These are phyloP conservation scores for Friedmanniomyces simplex DNA, from an alignment of 495 filamentous ascomycete species.

Conservation along the genomic window DNA sequence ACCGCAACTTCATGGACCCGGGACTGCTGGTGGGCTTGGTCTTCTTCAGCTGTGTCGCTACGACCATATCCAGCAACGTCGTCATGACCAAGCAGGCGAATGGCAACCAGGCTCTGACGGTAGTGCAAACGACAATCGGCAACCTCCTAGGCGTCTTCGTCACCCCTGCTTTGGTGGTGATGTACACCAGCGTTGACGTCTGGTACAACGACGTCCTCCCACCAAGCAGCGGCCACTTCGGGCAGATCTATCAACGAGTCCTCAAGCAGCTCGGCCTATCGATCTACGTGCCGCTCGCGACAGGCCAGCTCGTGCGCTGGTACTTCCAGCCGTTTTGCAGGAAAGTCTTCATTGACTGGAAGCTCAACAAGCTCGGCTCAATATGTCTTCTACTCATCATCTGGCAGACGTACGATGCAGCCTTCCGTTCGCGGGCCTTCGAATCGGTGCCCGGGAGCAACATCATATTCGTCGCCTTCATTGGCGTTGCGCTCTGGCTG, in stretches of 20 bases:
- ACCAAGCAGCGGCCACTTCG: slow-evolving; percentile 18
- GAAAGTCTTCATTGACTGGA: slow-evolving; percentile 31
- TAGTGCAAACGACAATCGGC: slow-evolving; percentile 36
- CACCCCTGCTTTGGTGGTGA: slow-evolving; percentile 32
- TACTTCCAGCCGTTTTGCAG: slow-evolving; percentile 25
- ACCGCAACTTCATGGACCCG: slow-evolving; percentile 33
- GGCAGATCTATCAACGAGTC: slow-evolving; percentile 30
- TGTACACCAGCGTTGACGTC: slow-evolving; percentile 30
- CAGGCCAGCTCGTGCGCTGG: slow-evolving; percentile 30
- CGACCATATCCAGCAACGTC: slow-evolving; percentile 35
- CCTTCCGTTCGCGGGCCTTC: slow-evolving; percentile 34
- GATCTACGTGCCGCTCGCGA: slow-evolving; percentile 33
- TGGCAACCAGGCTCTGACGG: slow-evolving; percentile 34
- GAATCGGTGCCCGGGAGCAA: slow-evolving; percentile 25
- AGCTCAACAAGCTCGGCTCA: slow-evolving; percentile 30
- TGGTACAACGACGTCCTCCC: slow-evolving; percentile 36
- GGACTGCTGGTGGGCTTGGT: slow-evolving; percentile 35
- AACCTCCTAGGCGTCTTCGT: slow-evolving; percentile 36
- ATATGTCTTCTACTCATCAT: slow-evolving; percentile 31
- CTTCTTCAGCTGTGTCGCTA: slow-evolving; percentile 33
- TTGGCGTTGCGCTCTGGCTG: slow-evolving; percentile 31
- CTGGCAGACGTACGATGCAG: slow-evolving; percentile 37
- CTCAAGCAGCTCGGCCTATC: slow-evolving; percentile 36
- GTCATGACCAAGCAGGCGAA: slow-evolving; percentile 37
- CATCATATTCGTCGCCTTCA: slow-evolving; percentile 35